These are phyloP conservation scores for Microcera coccophila DNA, from an alignment of 2,329 filamentous ascomycete genomes.

Conservation along the genomic window DNA sequence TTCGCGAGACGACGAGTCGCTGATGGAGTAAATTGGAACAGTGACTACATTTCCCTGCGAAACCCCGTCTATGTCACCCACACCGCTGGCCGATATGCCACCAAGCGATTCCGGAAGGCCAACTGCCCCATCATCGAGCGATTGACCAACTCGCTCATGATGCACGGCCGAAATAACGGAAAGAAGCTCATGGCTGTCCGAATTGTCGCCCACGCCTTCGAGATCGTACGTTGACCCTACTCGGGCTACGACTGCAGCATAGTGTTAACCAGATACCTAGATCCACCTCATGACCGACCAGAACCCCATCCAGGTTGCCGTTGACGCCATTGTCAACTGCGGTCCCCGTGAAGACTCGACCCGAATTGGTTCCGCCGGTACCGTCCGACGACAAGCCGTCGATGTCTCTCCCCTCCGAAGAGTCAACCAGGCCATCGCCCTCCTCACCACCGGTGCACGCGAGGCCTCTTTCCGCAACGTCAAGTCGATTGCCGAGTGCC, in stretches of 20 bases:
- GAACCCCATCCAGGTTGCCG: conserved; percentile 99
- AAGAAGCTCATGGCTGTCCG: conserved; percentile 99
- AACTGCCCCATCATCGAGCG: conserved; percentile 99
- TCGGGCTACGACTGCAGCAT: conserved; percentile 3
- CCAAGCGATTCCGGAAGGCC: conserved; percentile 99
- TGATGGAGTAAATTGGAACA: conserved; percentile 43
- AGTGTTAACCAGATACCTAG: conserved; percentile 47
- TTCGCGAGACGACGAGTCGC: conserved; percentile 22
- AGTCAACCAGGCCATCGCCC: conserved; percentile 99
- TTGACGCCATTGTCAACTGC: conserved; percentile 99
- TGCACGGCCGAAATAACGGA: conserved; percentile 99
- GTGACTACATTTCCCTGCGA: conserved; percentile 99
- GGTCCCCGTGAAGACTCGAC: conserved; percentile 99
- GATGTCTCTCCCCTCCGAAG: conserved; percentile 99
- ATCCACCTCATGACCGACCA: conserved; percentile 99
- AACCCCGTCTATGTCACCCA: conserved; percentile 98
- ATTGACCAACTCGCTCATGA: conserved; percentile 99
- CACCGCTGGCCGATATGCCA: conserved; percentile 96
- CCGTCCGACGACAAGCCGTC: conserved; percentile 99
- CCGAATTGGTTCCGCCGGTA: conserved; percentile 98
- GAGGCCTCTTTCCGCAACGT: conserved; percentile 99
- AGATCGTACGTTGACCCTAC: conserved; percentile 74
- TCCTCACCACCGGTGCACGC: conserved; percentile 97
- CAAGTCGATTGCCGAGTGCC: conserved; percentile 99
- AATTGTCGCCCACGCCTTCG: conserved; percentile 97